Base-by-base conservation (phyloP, 352 stramenopile species). In the Pythium sp. region DNA sequence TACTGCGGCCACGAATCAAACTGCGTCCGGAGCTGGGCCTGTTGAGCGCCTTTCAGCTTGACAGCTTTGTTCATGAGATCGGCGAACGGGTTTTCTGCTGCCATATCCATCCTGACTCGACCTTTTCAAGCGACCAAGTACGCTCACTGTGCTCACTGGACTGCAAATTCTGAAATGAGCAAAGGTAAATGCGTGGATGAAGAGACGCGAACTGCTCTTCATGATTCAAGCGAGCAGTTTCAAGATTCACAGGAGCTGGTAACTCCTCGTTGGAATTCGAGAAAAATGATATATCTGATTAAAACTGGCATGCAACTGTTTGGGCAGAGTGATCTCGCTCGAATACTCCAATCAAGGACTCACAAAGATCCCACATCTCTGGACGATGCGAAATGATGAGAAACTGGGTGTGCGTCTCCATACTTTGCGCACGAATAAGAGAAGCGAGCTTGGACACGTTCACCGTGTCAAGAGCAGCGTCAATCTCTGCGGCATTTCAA, bases 61-160 rank as follows among this genome's bases (percentile, higher is more conserved):
- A 93, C 87, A 11, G 86, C 87, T 61, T 95, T 92, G 71, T 70
- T 87, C 86, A 95, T 95, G 58, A 95, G 70, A 62, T 94, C 87
- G 3, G 74, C 83, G 30, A 95, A 95, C 69, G 87, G 87, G 53
- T 92, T 92, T 43, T 84, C 82, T 0, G 79, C 79, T 15, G 79
- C 76, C 59, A 89, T 62, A 49, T 90, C 81, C 83, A 93, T 91
- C 63, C 56, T 81, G 38, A 7, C 15, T 15, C 15, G 28, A 46
- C 24, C 28, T 36, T 28, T 54, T 22, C 22, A 32, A 28, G 38
- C 38, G 20, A 12, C 32, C 8, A 15, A 61, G 18, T 24, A 14
- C 15, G 12, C 2, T 24, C 5, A 36, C 3, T 62, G 53, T 41
- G 62, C 15, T 38, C 34, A 1, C 24, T 46, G 26, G 3, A 22